A percentile compares a stretch with the other conserved stretches of the same genome.
These are phyloP conservation scores for Malus hybrid DNA, from an alignment of 331 rosid species.

Conservation along the genomic window DNA sequence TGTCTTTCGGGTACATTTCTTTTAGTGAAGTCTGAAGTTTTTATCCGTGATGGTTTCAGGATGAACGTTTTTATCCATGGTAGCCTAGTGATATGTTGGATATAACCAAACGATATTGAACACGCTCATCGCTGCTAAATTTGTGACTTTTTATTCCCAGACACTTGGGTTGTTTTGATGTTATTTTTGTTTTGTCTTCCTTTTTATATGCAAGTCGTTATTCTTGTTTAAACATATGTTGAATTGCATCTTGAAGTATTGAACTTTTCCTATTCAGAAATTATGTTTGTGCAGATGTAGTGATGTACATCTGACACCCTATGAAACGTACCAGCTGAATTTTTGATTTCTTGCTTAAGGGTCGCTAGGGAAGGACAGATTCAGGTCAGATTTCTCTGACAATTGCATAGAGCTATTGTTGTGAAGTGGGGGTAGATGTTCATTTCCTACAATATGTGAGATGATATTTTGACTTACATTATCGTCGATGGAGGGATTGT, in stretches of 20 bases:
- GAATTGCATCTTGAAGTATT: not conserved
- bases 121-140: not conserved
- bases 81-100: not conserved
- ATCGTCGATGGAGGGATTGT: not conserved
- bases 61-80: not conserved
- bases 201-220: not conserved
- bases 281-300: not conserved
- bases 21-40: not conserved
- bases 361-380: not conserved
- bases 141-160: not conserved
- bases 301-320: not conserved
- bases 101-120: not conserved
- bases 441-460: not conserved
- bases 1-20: conserved; percentile 11
- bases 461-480: not conserved
- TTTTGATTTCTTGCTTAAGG: not conserved
- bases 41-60: not conserved
- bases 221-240: not conserved
- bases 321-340: not conserved
- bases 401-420: not conserved
- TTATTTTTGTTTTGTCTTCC: not conserved
- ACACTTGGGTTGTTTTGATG: not conserved
- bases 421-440: not conserved
- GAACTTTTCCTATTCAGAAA: not conserved
- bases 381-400: not conserved